phyloP scores from a whole-genome alignment of 2,329 filamentous ascomycete genomes.

The Venturiaceae sp. region DNA sequence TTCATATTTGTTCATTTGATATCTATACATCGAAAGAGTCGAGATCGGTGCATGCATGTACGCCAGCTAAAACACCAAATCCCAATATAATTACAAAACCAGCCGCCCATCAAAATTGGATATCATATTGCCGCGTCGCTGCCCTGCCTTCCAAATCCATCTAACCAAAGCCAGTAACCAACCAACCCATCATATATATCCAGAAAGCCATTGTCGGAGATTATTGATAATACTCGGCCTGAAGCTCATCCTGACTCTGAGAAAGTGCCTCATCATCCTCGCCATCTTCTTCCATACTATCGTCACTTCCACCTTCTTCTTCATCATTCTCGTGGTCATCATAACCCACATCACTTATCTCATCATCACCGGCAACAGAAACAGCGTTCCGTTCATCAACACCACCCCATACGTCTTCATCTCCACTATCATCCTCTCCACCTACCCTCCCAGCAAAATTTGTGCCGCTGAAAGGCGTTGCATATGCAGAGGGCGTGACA shows the following conservation, averaged over 20 bases:
- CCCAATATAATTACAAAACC: background rate
- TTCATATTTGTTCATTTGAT: background rate
- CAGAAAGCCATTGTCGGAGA: too few species aligned
- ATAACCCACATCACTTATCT: background rate
- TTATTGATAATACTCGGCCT: background rate
- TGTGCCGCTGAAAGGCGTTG: slow-evolving; percentile 7
- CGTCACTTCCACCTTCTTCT: background rate
- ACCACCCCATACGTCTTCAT: slow-evolving; percentile 2
- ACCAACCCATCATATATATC: background rate
- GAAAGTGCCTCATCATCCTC: background rate
- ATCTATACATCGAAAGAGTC: background rate
- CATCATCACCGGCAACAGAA: background rate
- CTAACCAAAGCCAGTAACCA: background rate
- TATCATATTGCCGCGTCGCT: background rate
- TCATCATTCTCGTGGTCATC: slow-evolving; percentile 4
- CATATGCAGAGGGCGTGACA: slow-evolving; percentile 9
- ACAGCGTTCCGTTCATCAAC: background rate
- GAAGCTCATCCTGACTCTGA: slow-evolving; percentile 2
- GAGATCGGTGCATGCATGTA: background rate
- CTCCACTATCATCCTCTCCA: background rate
- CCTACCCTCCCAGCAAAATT: background rate
- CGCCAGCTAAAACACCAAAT: background rate
- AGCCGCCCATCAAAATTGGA: background rate
- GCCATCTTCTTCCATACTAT: background rate
- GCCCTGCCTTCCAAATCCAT: background rate